Base-by-base conservation (phyloP, 139 green algal genomes). In the Coelastrella sp. region DNA sequence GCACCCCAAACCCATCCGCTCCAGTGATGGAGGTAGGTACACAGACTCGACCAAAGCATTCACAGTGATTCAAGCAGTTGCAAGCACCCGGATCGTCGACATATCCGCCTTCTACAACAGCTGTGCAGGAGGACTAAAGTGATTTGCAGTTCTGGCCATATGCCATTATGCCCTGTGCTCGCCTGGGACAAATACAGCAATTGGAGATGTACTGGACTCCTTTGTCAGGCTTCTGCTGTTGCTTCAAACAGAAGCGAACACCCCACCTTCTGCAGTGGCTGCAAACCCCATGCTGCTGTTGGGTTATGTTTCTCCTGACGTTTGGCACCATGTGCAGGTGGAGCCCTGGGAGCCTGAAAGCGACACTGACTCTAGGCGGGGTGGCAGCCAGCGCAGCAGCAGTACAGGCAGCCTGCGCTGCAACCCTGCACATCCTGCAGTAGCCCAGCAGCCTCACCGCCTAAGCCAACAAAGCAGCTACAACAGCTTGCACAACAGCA, bases 401-500 rank as follows among this genome's bases (percentile, higher is more conserved):
- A 60, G 61, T 73, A 13, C 56, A 22, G 64, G 81, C 80, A 86
- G 80, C 81, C 54, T 68, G 32, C 54, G 56, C 17, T 80, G 23
- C 23, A 80, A 19, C 74, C 17, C 23, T n/a, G 6, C 58, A 17
- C 74, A 80, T 17, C 74, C 22, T 58, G 22, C 74, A 59, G 22
- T 5, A 59, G 22, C 16, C 16, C 74, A 58, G 23, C 11, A n/a
- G 4, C 74, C 57, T 7, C 80, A 85, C 17, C 58, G 78, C 17
- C 78, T 84, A 17, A 84, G 78, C 56, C 78, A 84, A 11, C 78
- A 84, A 61, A 85, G 58, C 59, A 58, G 80, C 10, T 14, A 32
- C n/a, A 64, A 64, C 7, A 19, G 81, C 81, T 78, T 7, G n/a
- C 57, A 64, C 23, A 66, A 64, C 81, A 23, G 81, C 58, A 83